Evolutionary conservation across 1,139 yeast genomes (phyloP).

Genomic region (Saccharomycopsis hybrid): DNA sequence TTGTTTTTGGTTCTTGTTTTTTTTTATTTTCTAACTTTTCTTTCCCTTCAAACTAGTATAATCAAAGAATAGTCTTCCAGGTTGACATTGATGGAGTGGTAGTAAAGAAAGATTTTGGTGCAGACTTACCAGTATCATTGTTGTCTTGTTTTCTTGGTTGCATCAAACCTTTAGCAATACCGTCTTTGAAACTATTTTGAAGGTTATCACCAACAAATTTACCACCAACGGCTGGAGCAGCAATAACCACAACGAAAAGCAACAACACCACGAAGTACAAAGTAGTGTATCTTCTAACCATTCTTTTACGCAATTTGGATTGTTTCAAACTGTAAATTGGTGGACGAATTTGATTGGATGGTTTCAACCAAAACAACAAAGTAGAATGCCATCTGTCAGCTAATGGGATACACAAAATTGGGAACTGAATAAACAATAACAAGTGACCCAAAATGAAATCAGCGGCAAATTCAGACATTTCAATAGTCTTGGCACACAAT

Average conservation of each 20-base stretch:
- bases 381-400: constrained; percentile 98
- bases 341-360: constrained; percentile 96
- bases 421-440: constrained; percentile 82
- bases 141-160: constrained; percentile 80
- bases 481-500: constrained; percentile 88
- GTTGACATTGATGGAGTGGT: constrained; percentile 21
- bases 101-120: constrained; percentile 19
- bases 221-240: constrained; percentile 87
- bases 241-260: constrained; percentile 68
- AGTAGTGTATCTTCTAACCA: constrained; percentile 91
- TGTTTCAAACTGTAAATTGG: constrained; percentile 97
- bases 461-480: constrained; percentile 93
- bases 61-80: constrained; percentile 21
- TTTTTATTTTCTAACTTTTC: no score
- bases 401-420: constrained; percentile 77
- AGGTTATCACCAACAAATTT: constrained; percentile 32
- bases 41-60: no score
- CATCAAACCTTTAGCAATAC: constrained; percentile 64
- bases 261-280: constrained; percentile 68
- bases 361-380: constrained; percentile 98
- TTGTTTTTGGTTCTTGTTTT: no score
- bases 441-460: constrained; percentile 91
- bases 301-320: constrained; percentile 95
- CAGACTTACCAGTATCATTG: constrained; percentile 68
- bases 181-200: constrained; percentile 34